A percentile compares a stretch with the other conserved stretches of the same genome.
Evolutionary conservation across 106 monocot genomes (phyloP).

Genomic region (Dendrobium officinale): DNA sequence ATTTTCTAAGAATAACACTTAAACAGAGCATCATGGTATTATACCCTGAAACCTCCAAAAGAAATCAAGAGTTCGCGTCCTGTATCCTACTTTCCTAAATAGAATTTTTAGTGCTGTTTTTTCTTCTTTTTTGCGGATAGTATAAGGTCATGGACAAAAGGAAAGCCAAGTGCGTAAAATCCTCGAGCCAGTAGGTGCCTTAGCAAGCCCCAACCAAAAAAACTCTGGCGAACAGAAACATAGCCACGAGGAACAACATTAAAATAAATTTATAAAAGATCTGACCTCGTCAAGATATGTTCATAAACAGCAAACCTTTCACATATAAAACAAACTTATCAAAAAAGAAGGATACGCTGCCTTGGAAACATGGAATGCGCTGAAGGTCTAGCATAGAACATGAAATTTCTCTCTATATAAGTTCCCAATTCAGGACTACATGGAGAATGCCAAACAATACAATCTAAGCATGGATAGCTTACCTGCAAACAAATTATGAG

Average conservation of each 20-base stretch:
- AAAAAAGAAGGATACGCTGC: conserved; percentile 2
- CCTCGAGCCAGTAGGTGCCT: background rate
- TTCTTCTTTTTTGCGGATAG: background rate
- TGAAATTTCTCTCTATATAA: background rate
- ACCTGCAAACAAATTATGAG: background rate
- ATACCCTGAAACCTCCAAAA: background rate
- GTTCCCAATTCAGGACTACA: background rate
- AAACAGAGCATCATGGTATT: background rate
- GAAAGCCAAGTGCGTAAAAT: background rate
- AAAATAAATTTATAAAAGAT: background rate
- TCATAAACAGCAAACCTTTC: background rate
- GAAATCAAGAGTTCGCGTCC: background rate
- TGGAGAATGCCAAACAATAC: conserved; percentile 4
- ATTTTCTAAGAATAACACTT: background rate
- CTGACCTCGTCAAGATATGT: background rate
- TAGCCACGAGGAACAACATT: background rate
- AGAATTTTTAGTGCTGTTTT: background rate
- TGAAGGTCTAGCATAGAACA: conserved; percentile 5
- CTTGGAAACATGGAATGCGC: conserved; percentile 4
- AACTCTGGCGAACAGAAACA: background rate
- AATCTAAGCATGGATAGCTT: background rate
- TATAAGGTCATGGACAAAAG: background rate
- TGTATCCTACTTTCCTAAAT: background rate
- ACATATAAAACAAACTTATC: background rate
- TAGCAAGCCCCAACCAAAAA: background rate